Conservation (phyloP, 1,284 basidiomycete species). For the Meripilus lineatus region DNA sequence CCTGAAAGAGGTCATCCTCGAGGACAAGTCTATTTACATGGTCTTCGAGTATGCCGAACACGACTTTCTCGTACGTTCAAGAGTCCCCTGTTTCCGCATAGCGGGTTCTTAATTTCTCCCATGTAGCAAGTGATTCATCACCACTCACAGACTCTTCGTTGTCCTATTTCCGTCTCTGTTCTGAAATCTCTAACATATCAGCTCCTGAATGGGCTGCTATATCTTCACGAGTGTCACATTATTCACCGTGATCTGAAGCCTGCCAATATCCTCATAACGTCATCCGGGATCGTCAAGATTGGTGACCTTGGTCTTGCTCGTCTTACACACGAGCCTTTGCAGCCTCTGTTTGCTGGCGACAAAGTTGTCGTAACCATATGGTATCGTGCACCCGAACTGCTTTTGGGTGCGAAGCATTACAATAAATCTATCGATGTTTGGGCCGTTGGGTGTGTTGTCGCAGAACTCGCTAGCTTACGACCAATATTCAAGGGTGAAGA, state of each 20-base stretch:
- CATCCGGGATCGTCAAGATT: conserved; percentile 90
- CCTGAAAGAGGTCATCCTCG: conserved; percentile 91
- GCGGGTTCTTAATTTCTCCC: neutral
- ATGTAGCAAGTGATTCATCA: conserved; percentile 95
- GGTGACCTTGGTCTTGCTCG: conserved; percentile 95
- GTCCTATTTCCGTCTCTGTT: conserved; percentile 68
- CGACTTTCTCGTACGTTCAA: conserved; percentile 79
- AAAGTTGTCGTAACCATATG: conserved; percentile 99
- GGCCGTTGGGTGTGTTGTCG: conserved; percentile 97
- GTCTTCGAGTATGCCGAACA: conserved; percentile 99
- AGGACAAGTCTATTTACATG: conserved; percentile 98
- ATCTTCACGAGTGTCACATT: conserved; percentile 93
- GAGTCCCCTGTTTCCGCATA: neutral
- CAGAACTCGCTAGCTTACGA: conserved; percentile 87
- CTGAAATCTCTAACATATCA: conserved; percentile 95
- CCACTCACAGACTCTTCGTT: conserved; percentile 85
- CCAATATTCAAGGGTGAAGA: conserved; percentile 99
- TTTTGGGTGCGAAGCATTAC: conserved; percentile 95
- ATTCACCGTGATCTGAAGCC: conserved; percentile 97
- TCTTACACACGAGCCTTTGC: conserved; percentile 80
- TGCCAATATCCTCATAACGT: conserved; percentile 96
- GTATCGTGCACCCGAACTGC: conserved; percentile 95
- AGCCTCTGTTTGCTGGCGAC: conserved; percentile 85
- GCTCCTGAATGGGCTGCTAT: conserved; percentile 92
- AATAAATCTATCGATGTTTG: conserved; percentile 94